Conservation (phyloP, 2,329 filamentous ascomycete species). For the Xylaria sp. region DNA sequence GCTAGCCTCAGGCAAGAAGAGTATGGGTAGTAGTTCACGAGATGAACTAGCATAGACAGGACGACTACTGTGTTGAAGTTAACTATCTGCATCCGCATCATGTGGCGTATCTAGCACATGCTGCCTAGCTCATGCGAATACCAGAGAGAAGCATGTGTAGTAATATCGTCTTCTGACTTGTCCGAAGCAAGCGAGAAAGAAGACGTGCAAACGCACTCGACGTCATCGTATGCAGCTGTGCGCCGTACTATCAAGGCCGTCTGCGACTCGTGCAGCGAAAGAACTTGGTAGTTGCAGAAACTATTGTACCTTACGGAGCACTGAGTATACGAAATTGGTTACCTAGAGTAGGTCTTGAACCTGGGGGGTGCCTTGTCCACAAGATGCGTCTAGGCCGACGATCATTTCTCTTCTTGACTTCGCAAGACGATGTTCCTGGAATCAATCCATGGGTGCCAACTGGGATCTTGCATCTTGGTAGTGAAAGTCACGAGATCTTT, state of each 20-base stretch:
- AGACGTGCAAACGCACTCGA: neutral
- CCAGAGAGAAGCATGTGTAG: constrained; percentile 3
- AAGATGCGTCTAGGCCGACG: neutral
- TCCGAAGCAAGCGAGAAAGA: neutral
- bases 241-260: neutral
- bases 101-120: neutral
- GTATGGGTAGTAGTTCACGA: neutral
- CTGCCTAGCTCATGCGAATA: neutral
- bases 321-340: neutral
- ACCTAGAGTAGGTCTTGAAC: constrained; percentile 1
- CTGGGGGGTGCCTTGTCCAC: neutral
- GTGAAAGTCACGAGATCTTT: constrained; percentile 14
- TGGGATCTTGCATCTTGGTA: constrained; percentile 25
- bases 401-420: constrained; percentile 28
- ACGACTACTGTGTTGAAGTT: neutral
- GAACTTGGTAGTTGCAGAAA: constrained; percentile 10
- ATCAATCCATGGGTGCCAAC: constrained; percentile 16
- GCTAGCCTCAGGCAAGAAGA: neutral
- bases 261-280: constrained; percentile 6
- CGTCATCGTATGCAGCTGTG: neutral
- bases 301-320: neutral
- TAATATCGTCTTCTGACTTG: neutral
- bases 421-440: constrained; percentile 13
- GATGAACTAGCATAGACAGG: constrained; percentile 7
- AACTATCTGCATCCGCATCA: neutral